Percentiles rank a stretch among this genome's conserved stretches.
Conservation (phyloP, 164 flowering plant species). For the Annona cherimola region DNA sequence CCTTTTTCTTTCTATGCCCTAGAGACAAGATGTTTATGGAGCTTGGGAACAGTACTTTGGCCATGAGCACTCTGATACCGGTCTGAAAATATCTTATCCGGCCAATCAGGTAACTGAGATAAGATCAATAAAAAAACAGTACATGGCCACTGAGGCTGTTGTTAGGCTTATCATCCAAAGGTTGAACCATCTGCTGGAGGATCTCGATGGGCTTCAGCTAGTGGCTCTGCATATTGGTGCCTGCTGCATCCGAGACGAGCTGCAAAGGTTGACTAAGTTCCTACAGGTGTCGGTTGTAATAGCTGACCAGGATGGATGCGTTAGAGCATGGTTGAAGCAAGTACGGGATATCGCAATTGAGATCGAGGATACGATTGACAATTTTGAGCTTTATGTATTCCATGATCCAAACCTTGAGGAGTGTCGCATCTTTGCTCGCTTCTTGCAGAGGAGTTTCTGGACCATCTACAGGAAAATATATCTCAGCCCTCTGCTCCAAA, state of each 20-base stretch:
- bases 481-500: neutral
- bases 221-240: no score
- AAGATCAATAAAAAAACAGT: no score
- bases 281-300: no score
- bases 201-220: no score
- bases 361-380: neutral
- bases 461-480: neutral
- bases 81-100: constrained; percentile 85
- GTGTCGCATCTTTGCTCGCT: neutral
- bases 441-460: no score
- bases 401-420: neutral
- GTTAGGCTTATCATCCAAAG: no score
- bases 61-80: constrained; percentile 82
- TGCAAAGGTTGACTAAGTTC: no score
- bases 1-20: constrained; percentile 6
- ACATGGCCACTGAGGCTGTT: no score
- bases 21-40: constrained; percentile 96
- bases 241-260: no score
- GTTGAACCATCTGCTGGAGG: no score
- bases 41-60: constrained; percentile 99
- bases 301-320: no score
- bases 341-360: neutral
- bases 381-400: neutral
- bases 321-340: neutral
- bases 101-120: no score